phyloP scores from a whole-genome alignment of 257 asterid genomes.

The Oldenlandia corymbosa region DNA sequence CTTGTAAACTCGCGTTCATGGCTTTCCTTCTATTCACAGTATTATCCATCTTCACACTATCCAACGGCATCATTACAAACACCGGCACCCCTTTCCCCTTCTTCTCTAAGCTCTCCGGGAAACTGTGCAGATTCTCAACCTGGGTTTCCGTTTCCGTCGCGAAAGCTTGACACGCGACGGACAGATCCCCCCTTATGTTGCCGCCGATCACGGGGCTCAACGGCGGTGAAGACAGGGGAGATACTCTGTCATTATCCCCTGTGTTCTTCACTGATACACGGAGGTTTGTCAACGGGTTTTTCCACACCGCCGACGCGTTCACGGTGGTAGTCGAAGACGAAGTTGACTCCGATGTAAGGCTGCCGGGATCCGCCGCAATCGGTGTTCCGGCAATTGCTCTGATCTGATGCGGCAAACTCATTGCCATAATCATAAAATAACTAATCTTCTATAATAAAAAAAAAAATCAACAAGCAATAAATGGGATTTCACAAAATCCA shows the following conservation, averaged over 20 bases:
- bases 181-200: conserved; percentile 49
- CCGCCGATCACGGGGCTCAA: conserved; percentile 57
- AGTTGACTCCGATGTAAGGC: conserved; percentile 30
- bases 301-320: conserved; percentile 53
- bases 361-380: conserved; percentile 35
- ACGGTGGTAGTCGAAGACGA: conserved; percentile 39
- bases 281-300: conserved; percentile 40
- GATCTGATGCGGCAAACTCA: conserved; percentile 83
- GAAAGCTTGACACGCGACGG: conserved; percentile 77
- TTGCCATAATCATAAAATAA: conserved; percentile 55
- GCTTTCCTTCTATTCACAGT: conserved; percentile 87
- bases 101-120: conserved; percentile 18
- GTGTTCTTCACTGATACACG: conserved; percentile 44
- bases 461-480: not conserved
- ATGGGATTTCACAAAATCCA: not conserved
- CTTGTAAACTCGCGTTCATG: conserved; percentile 91
- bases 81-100: conserved; percentile 72
- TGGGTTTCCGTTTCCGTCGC: conserved; percentile 32
- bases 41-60: conserved; percentile 81
- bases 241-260: conserved; percentile 47
- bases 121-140: conserved; percentile 24
- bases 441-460: not conserved
- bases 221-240: conserved; percentile 87
- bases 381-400: conserved; percentile 63
- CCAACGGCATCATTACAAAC: conserved; percentile 97